Evolutionary conservation across 1,139 yeast genomes (phyloP), one percentile per base, ranked within the genome.

Genomic region (Yamadazyma diddensiae): DNA sequence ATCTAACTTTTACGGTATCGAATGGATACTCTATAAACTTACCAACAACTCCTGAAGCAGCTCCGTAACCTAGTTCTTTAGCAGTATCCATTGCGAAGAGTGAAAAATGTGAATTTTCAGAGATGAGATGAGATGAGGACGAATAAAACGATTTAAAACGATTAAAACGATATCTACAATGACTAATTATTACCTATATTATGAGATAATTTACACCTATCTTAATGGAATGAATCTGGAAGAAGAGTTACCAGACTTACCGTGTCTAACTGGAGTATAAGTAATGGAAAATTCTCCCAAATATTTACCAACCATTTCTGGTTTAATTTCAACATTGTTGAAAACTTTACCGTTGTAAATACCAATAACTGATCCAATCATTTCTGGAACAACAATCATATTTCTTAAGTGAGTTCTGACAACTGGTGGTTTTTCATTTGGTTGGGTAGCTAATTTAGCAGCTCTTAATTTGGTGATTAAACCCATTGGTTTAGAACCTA

Each of bases 251-350:
- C 95, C 95, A 64, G 97, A 94, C 82, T 95, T 88, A 79, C 97
- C 97, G 81, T 90, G 97, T 82, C 94, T 86, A 70, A 92, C 97
- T 67, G 99, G 98, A 72, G 95, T 86, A 82, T 94, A 94, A 63
- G 98, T 77, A 75, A 94, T 92, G 65, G 98, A 92, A 86, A 94
- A 92, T 79, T 94, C 99, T 77, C 97, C 99, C 65, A 94, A 86
- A 94, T 94, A 94, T 84, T 90, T 96, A 68, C 98, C 98, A 67
- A 90, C 90, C 98, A 94, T 92, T 79, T 94, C 99, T 63, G 98
- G 97, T 73, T 79, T 88, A 74, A 94, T 77, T 74, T 94, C 99
- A 71, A 92, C 97, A 63, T 84, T 86, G 95, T 90, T 92, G 94
- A 94, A 94, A 59, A 79, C 88, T 81, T 94, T 94, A 79, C 99